Conservation (phyloP, 805 yeast species). For the Myxozyma kluyveri region DNA sequence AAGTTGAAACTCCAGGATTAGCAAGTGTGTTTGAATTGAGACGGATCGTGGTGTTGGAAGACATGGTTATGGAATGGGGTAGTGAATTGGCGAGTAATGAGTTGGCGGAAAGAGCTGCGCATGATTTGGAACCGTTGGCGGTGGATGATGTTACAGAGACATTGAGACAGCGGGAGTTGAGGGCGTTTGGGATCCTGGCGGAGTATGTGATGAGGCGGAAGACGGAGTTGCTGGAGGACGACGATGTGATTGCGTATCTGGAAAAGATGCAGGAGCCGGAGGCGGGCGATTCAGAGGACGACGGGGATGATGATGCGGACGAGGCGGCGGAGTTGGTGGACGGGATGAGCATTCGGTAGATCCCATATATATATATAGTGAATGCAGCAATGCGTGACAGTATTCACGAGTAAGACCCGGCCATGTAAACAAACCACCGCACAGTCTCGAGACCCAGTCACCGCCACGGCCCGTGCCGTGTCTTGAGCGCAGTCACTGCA, state of each 20-base stretch:
- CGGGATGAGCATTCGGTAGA: too few species aligned
- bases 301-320: not conserved
- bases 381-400: too few species aligned
- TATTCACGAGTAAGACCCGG: too few species aligned
- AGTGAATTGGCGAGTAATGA: conserved; percentile 9
- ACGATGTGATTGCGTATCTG: conserved; percentile 14
- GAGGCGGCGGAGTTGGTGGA: conserved; percentile 1
- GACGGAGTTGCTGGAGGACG: conserved; percentile 8
- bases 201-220: conserved; percentile 6
- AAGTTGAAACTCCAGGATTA: conserved; percentile 7
- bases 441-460: too few species aligned
- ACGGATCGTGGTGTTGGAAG: conserved; percentile 15
- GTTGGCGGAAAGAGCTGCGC: not conserved
- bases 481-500: too few species aligned
- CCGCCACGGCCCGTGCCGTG: too few species aligned
- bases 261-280: not conserved
- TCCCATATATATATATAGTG: too few species aligned
- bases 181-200: conserved; percentile 10
- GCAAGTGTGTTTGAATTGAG: conserved; percentile 18
- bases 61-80: conserved; percentile 15
- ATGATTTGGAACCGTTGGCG: too few species aligned
- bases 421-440: too few species aligned
- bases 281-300: not conserved
- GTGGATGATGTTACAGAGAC: conserved; percentile 6
- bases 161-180: conserved; percentile 23